phyloP scores from a whole-genome alignment of 805 yeast genomes.

The Ogataea pignaliae region DNA sequence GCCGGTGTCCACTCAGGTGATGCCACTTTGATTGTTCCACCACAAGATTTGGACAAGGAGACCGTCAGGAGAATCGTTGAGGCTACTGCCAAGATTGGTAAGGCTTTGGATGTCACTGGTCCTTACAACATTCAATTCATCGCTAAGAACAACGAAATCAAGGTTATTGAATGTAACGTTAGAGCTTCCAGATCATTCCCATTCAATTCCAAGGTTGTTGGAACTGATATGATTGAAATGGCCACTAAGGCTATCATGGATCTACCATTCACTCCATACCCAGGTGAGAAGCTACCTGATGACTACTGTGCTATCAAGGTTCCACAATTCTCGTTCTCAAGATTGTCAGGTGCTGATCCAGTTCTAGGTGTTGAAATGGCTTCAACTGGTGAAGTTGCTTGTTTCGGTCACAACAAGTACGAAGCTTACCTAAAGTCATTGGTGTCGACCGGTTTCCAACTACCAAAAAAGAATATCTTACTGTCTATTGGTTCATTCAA shows the following conservation, averaged over 20 bases:
- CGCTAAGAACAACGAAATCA: slow-evolving; percentile 91
- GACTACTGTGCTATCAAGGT: slow-evolving; percentile 95
- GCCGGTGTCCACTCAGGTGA: slow-evolving; percentile 99
- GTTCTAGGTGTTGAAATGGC: slow-evolving; percentile 99
- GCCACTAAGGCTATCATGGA: slow-evolving; percentile 96
- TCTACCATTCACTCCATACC: slow-evolving; percentile 82
- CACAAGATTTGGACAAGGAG: slow-evolving; percentile 90
- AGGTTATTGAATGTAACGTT: slow-evolving; percentile 97
- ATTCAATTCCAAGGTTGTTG: slow-evolving; percentile 94
- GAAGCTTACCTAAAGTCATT: slow-evolving; percentile 96
- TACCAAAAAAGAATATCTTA: slow-evolving; percentile 92
- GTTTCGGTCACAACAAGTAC: slow-evolving; percentile 92
- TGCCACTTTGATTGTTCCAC: slow-evolving; percentile 95
- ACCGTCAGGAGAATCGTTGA: slow-evolving; percentile 87
- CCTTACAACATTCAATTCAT: slow-evolving; percentile 97
- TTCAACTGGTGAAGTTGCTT: slow-evolving; percentile 97
- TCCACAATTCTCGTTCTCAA: slow-evolving; percentile 95
- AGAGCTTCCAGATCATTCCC: slow-evolving; percentile 99
- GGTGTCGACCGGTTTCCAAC: slow-evolving; percentile 89
- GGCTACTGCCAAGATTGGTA: slow-evolving; percentile 94
- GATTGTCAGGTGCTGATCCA: slow-evolving; percentile 97
- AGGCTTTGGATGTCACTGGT: slow-evolving; percentile 93
- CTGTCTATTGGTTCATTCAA: slow-evolving; percentile 94
- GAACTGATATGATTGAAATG: slow-evolving; percentile 93
- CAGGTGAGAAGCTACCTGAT: slow-evolving; percentile 81